phyloP scores from a whole-genome alignment of 306 rosid species.

The Trifolium fragiferum region DNA sequence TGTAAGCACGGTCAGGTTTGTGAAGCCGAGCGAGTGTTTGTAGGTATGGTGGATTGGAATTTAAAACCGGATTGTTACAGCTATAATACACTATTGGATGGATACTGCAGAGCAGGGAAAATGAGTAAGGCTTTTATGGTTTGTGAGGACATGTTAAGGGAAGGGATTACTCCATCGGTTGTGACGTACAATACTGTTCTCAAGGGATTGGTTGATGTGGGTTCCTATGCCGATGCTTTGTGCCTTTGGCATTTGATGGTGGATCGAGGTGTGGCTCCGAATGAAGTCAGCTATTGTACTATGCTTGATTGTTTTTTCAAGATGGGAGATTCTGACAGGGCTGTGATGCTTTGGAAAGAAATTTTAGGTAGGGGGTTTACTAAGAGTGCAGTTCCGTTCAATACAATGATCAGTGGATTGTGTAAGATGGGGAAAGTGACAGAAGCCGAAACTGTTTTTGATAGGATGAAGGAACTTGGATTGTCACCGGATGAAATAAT shows the following conservation, averaged over 20 bases:
- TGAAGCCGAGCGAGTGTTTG: constrained; percentile 58
- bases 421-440: constrained; percentile 78
- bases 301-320: constrained; percentile 73
- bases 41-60: constrained; percentile 59
- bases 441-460: constrained; percentile 67
- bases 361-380: constrained; percentile 62
- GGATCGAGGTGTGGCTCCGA: constrained; percentile 62
- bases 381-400: constrained; percentile 62
- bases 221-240: constrained; percentile 59
- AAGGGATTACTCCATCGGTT: constrained; percentile 61
- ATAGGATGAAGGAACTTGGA: constrained; percentile 78
- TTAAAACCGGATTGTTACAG: constrained; percentile 50
- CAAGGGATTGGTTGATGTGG: constrained; percentile 62
- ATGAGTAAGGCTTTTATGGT: constrained; percentile 49
- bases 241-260: constrained; percentile 67
- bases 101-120: constrained; percentile 51
- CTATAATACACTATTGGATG: constrained; percentile 52
- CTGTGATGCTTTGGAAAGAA: constrained; percentile 68
- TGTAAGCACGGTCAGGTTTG: constrained; percentile 60
- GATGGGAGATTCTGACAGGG: constrained; percentile 63
- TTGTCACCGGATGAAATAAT: constrained; percentile 75
- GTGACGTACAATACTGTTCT: constrained; percentile 76
- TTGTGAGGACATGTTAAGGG: constrained; percentile 65
- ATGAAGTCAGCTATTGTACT: constrained; percentile 77
- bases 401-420: constrained; percentile 75